Evolutionary conservation across 306 rosid genomes (phyloP).

Genomic region (Lathyrus oleraceus): DNA sequence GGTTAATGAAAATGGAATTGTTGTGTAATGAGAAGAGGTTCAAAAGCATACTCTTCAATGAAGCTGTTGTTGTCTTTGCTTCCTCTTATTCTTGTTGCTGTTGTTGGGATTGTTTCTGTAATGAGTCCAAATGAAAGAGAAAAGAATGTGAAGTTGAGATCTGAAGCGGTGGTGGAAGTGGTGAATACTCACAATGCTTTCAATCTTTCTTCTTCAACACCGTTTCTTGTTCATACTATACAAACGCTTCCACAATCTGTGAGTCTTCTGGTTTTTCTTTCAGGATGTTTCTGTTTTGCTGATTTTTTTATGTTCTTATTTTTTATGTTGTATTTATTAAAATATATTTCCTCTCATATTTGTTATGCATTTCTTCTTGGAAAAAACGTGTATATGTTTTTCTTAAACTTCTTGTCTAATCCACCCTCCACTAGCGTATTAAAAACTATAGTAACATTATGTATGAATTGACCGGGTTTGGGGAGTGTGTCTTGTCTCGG

Average conservation of each 20-base stretch:
- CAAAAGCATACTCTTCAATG: conserved; percentile 20
- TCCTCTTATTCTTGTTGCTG: conserved; percentile 51
- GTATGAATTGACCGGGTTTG: too few relatives aligned
- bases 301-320: background rate
- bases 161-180: background rate
- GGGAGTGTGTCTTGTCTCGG: too few relatives aligned
- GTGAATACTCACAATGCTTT: background rate
- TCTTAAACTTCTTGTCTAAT: too few relatives aligned
- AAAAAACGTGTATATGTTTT: too few relatives aligned
- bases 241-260: conserved; percentile 44
- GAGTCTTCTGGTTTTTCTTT: conserved; percentile 16
- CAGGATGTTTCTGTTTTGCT: background rate
- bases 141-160: conserved; percentile 12
- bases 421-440: too few relatives aligned
- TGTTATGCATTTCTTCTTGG: background rate
- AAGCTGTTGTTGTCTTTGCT: conserved; percentile 44
- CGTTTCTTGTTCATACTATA: conserved; percentile 13
- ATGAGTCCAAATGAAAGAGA: conserved; percentile 42
- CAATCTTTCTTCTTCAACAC: conserved; percentile 41
- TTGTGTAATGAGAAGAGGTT: conserved; percentile 25
- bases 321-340: background rate
- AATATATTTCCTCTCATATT: background rate
- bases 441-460: too few relatives aligned
- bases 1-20: conserved; percentile 16
- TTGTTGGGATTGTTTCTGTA: conserved; percentile 40